Percentiles rank a stretch among this genome's conserved stretches.
These are phyloP conservation scores for Penicillium pancosmium DNA, from an alignment of 495 filamentous ascomycete genomes.

Conservation along the genomic window DNA sequence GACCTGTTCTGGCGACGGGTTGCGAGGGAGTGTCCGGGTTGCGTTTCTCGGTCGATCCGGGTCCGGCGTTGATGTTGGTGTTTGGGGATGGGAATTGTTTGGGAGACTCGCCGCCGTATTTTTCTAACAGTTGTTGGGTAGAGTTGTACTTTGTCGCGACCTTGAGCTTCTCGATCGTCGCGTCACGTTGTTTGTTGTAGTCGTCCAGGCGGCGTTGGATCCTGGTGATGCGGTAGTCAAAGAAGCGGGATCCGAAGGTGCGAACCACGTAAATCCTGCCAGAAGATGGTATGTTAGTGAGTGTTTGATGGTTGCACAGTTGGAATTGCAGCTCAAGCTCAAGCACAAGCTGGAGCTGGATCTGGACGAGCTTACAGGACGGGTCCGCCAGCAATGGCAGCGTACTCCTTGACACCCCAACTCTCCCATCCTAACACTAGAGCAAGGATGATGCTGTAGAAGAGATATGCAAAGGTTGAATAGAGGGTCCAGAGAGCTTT, in stretches of 20 bases:
- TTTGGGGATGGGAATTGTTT: conserved; percentile 43
- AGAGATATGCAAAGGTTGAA: conserved; percentile 82
- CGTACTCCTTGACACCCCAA: conserved; percentile 74
- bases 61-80: conserved; percentile 29
- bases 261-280: conserved; percentile 70
- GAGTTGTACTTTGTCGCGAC: conserved; percentile 92
- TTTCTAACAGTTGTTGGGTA: conserved; percentile 89
- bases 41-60: conserved; percentile 17
- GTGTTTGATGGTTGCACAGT: neutral
- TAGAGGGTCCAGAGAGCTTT: conserved; percentile 91
- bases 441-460: conserved; percentile 76
- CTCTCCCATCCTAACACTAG: conserved; percentile 85
- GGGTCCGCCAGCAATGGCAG: conserved; percentile 76
- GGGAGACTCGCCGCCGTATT: conserved; percentile 74
- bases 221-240: conserved; percentile 75
- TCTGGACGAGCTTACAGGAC: conserved; percentile 55
- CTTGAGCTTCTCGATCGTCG: conserved; percentile 93
- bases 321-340: neutral
- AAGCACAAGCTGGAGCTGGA: neutral
- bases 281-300: neutral
- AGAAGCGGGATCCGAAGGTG: conserved; percentile 63
- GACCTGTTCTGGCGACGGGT: conserved; percentile 53
- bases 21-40: conserved; percentile 26
- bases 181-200: conserved; percentile 73
- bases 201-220: conserved; percentile 69